Percentiles rank a stretch among this genome's conserved stretches.
These are phyloP conservation scores for Lindgomyces ingoldianus DNA, from an alignment of 495 filamentous ascomycete genomes.

Conservation along the genomic window DNA sequence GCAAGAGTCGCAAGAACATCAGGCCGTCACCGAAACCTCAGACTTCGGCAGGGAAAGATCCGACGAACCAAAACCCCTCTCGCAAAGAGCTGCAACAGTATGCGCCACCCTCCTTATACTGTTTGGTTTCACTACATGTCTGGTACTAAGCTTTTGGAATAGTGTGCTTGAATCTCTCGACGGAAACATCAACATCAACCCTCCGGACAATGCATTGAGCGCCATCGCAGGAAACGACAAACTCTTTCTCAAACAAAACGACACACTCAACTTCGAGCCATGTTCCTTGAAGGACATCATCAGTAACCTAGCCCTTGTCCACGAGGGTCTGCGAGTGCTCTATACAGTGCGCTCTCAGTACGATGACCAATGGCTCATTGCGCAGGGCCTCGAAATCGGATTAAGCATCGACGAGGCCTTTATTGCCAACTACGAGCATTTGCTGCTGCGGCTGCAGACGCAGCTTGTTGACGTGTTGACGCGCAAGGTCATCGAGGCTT, in stretches of 20 bases:
- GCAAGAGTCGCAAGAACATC: constrained; percentile 18
- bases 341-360: constrained; percentile 11
- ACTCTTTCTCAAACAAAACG: constrained; percentile 33
- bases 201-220: constrained; percentile 29
- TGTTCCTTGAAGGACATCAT: constrained; percentile 23
- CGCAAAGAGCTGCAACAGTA: constrained; percentile 37
- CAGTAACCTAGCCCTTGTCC: constrained; percentile 10
- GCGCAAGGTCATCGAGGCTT: constrained; percentile 30
- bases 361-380: constrained; percentile 30
- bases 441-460: constrained; percentile 28
- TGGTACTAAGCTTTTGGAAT: constrained; percentile 26
- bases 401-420: constrained; percentile 33
- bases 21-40: constrained; percentile 20
- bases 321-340: constrained; percentile 23
- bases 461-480: constrained; percentile 27
- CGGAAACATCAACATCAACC: constrained; percentile 20
- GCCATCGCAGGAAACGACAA: constrained; percentile 20
- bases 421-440: constrained; percentile 39
- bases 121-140: constrained; percentile 31
- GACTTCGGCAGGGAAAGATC: constrained; percentile 14
- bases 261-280: constrained; percentile 9
- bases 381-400: constrained; percentile 26
- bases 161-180: constrained; percentile 28
- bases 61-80: constrained; percentile 26
- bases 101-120: constrained; percentile 7